phyloP scores from a whole-genome alignment of 116 monocot species.

The Cymodocea nodosa region DNA sequence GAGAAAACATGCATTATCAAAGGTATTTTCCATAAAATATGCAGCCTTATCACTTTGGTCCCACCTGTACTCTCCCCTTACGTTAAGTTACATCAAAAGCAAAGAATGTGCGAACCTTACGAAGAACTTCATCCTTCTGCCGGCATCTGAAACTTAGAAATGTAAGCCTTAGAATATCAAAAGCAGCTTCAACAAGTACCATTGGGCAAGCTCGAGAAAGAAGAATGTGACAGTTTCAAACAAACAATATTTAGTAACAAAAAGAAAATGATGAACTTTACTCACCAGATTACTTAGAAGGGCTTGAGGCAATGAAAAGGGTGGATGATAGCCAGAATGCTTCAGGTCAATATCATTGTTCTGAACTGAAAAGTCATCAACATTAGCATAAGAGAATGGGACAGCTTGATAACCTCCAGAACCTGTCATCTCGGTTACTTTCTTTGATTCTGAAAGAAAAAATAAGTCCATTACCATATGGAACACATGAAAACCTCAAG shows the following conservation, averaged over 20 bases:
- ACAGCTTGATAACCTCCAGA: conserved; percentile 54
- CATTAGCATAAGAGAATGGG: conserved; percentile 53
- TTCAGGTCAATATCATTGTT: conserved; percentile 23
- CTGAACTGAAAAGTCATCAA: conserved; percentile 8
- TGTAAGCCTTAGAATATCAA: conserved; percentile 69
- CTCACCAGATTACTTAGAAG: conserved; percentile 69
- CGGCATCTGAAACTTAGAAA: conserved; percentile 91
- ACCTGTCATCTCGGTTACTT: conserved; percentile 14
- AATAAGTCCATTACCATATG: neutral
- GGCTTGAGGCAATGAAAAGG: conserved; percentile 62
- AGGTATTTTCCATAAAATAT: conserved; percentile 3
- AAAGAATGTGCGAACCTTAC: conserved; percentile 75
- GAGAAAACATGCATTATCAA: too few relatives aligned
- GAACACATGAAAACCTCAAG: neutral
- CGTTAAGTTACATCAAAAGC: conserved; percentile 71
- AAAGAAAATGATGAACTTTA: conserved; percentile 8
- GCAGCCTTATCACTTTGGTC: conserved; percentile 47
- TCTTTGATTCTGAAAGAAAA: conserved; percentile 18
- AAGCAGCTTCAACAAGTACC: conserved; percentile 42
- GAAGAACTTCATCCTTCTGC: conserved; percentile 87
- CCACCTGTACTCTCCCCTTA: conserved; percentile 69
- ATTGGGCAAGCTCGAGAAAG: conserved; percentile 42
- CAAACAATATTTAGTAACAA: conserved; percentile 16
- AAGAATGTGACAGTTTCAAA: conserved; percentile 17
- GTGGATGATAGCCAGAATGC: conserved; percentile 43